Evolutionary conservation across 345 rosid genomes (phyloP).

Genomic region (Gossypium arboreum): DNA sequence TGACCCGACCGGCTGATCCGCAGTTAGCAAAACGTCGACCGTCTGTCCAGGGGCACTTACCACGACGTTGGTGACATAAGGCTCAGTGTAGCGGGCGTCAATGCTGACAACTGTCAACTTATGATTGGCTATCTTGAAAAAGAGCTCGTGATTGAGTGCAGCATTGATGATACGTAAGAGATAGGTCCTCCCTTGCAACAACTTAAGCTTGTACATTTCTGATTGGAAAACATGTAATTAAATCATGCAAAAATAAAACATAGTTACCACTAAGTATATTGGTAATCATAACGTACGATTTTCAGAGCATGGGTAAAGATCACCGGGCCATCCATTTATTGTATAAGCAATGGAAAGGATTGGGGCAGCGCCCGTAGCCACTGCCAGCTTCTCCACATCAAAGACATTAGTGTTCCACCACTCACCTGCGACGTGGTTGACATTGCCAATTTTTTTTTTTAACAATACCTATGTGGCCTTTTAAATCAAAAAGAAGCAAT

Average conservation of each 20-base stretch:
- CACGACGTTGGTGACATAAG: constrained; percentile 61
- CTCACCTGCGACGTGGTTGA: constrained; percentile 46
- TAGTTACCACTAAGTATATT: background rate
- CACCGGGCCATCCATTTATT: constrained; percentile 82
- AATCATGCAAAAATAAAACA: background rate
- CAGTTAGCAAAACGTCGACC: constrained; percentile 45
- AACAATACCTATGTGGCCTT: background rate
- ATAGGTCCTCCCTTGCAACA: constrained; percentile 64
- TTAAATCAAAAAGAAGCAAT: no score
- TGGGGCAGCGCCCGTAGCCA: constrained; percentile 53
- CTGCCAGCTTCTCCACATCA: constrained; percentile 49
- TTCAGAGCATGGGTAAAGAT: constrained; percentile 72
- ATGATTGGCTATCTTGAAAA: constrained; percentile 88
- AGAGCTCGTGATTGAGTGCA: constrained; percentile 76
- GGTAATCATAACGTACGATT: constrained; percentile 34
- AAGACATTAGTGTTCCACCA: constrained; percentile 82
- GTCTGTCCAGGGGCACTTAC: constrained; percentile 74
- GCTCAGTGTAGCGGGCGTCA: constrained; percentile 66
- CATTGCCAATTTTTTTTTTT: background rate
- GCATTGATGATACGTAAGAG: constrained; percentile 85
- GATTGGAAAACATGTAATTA: background rate
- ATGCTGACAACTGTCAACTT: constrained; percentile 64
- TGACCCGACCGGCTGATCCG: constrained; percentile 54
- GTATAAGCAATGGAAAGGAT: constrained; percentile 73
- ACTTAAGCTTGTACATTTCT: constrained; percentile 55